Percentiles rank a stretch among this genome's conserved stretches.
These are phyloP conservation scores for Geotrichum australiense DNA, from an alignment of 1,139 yeast genomes.

Conservation along the genomic window DNA sequence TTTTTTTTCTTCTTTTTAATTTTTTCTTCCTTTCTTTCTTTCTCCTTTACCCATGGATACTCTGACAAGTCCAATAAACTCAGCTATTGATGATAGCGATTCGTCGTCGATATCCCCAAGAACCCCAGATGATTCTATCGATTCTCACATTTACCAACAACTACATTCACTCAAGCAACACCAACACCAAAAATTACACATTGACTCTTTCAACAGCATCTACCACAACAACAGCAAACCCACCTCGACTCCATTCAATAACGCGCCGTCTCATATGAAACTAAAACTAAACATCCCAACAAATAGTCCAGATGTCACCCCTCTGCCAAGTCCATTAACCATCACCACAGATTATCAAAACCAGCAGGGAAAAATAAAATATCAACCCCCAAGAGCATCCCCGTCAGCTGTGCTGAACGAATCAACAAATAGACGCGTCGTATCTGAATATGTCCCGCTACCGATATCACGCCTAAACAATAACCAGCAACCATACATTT, in stretches of 20 bases:
- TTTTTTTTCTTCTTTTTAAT: neutral
- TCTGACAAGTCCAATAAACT: too few relatives aligned
- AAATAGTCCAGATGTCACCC: constrained; percentile 3
- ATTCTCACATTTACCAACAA: neutral
- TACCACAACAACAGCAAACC: neutral
- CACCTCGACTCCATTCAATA: neutral
- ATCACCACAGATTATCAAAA: neutral
- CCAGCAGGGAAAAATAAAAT: neutral
- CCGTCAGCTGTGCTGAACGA: neutral
- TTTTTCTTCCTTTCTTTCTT: neutral
- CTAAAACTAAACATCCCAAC: constrained; percentile 1
- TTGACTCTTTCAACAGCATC: neutral
- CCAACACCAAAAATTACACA: too few relatives aligned
- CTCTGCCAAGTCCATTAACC: constrained; percentile 4
- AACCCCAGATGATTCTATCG: constrained; percentile 6
- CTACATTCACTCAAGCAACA: too few relatives aligned
- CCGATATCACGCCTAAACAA: constrained; percentile 3
- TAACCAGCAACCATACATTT: neutral
- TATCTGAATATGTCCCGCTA: constrained; percentile 18
- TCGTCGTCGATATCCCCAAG: constrained; percentile 1
- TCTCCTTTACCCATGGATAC: neutral
- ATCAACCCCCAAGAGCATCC: neutral
- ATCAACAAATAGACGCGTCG: constrained; percentile 10
- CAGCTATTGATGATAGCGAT: constrained; percentile 1
- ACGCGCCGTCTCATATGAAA: neutral